A percentile compares a stretch with the other conserved stretches of the same genome.
Evolutionary conservation across 805 yeast genomes (phyloP).

Genomic region (Yamadazyma scolyti): DNA sequence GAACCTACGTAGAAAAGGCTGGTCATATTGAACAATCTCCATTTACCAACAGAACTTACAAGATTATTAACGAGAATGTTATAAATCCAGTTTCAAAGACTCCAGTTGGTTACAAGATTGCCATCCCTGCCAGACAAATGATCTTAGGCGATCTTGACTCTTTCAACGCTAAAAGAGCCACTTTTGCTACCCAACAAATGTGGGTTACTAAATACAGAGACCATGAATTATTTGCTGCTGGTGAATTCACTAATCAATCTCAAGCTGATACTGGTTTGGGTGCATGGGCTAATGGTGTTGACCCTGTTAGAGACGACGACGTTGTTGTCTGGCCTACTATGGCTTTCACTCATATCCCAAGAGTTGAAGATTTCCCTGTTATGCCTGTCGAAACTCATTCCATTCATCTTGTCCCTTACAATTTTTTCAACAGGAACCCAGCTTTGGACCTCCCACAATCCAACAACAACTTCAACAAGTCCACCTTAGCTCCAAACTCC

Average conservation of each 20-base stretch:
- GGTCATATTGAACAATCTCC: slow-evolving; percentile 73
- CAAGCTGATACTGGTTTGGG: slow-evolving; percentile 66
- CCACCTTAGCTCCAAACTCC: slow-evolving; percentile 32
- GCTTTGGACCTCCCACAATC: slow-evolving; percentile 76
- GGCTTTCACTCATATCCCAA: slow-evolving; percentile 79
- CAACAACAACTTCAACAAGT: slow-evolving; percentile 63
- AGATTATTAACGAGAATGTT: slow-evolving; percentile 68
- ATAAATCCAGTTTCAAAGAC: slow-evolving; percentile 66
- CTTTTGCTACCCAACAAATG: slow-evolving; percentile 70
- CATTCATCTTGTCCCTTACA: slow-evolving; percentile 63
- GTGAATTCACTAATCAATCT: slow-evolving; percentile 84
- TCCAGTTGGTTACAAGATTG: slow-evolving; percentile 75
- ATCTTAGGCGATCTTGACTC: slow-evolving; percentile 62
- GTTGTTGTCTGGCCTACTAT: slow-evolving; percentile 78
- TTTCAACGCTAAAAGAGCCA: slow-evolving; percentile 66
- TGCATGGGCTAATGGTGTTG: slow-evolving; percentile 66
- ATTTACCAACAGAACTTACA: slow-evolving; percentile 68
- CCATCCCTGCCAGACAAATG: slow-evolving; percentile 74
- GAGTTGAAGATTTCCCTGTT: slow-evolving; percentile 85
- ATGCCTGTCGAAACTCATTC: slow-evolving; percentile 80
- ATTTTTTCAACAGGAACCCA: slow-evolving; percentile 76
- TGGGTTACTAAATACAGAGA: slow-evolving; percentile 82
- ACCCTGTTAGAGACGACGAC: slow-evolving; percentile 69
- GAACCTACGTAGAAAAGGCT: slow-evolving; percentile 65
- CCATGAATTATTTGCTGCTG: slow-evolving; percentile 72